A percentile compares a stretch with the other conserved stretches of the same genome.
These are phyloP conservation scores for Linderniella brevidens DNA, from an alignment of 257 asterid species.

Conservation along the genomic window DNA sequence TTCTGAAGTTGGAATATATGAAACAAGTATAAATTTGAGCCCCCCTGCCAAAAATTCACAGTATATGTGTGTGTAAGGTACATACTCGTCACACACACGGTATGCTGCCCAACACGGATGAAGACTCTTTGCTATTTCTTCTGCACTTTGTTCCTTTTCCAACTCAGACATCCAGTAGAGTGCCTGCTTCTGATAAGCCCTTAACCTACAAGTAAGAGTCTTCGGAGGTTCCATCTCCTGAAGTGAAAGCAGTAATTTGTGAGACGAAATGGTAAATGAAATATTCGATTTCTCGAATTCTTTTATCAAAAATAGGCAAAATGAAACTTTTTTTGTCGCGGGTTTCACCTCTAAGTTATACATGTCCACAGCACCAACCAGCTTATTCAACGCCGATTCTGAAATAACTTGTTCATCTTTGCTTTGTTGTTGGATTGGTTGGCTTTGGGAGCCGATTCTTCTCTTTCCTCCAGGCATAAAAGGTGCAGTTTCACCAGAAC, in stretches of 20 bases:
- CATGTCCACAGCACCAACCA: conserved; percentile 70
- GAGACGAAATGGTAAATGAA: conserved; percentile 10
- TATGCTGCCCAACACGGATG: conserved; percentile 98
- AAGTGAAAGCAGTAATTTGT: too few relatives aligned
- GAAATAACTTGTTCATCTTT: conserved; percentile 68
- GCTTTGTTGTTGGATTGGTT: conserved; percentile 22
- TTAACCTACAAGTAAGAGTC: conserved; percentile 66
- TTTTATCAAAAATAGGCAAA: conserved; percentile 2
- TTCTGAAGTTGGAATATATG: background rate
- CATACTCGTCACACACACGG: conserved; percentile 60
- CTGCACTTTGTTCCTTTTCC: conserved; percentile 52
- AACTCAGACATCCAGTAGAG: conserved; percentile 81
- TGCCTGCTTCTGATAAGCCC: conserved; percentile 98
- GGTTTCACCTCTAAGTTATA: conserved; percentile 48
- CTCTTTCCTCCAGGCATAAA: conserved; percentile 24
- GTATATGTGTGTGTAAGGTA: conserved; percentile 1
- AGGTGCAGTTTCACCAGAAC: conserved; percentile 28
- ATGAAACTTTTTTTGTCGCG: conserved; percentile 4
- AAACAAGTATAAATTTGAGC: background rate
- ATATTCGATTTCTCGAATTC: conserved; percentile 6
- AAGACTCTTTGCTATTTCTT: conserved; percentile 60
- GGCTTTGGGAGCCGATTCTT: conserved; percentile 24
- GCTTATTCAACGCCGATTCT: conserved; percentile 71
- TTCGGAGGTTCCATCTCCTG: conserved; percentile 96
- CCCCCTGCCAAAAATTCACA: conserved; percentile 9